Evolutionary conservation across 345 rosid species (phyloP), one percentile per base, ranked within the genome.

Genomic region (Citrus cavaleriei): DNA sequence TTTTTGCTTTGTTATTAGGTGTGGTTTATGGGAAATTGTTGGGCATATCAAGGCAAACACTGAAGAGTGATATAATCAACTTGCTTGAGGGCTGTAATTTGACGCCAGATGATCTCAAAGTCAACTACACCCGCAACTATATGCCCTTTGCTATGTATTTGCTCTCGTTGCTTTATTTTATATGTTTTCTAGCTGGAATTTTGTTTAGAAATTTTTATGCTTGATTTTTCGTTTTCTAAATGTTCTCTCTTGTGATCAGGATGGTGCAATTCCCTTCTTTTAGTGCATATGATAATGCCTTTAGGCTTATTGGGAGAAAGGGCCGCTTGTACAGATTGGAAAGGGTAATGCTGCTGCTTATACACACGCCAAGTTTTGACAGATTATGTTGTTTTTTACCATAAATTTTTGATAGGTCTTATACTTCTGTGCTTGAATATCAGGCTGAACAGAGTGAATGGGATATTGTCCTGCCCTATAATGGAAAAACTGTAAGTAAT

Each of bases 401-500:
- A 37, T 42, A 14, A 64, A 13, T 12, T 55, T 76, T 72, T 70
- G 5, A 18, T 70, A 37, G 69, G 42, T 25, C 10, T 73, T 38
- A 28, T 68, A 57, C 57, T 24, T 46, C 54, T 59, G 24, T 75
- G 40, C 59, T 67, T 68, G 16, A 30, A 78, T 83, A 28, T 40
- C 91, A 95, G 97, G 85, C 81, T 55, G 76, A 85, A 32, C 87
- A 79, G 65, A 59, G 80, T 19, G 87, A 79, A 55, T 91, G 94
- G 95, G 94, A 91, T 70, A 70, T 62, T 60, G 21, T 81, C 58
- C 49, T n/a, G 71, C 85, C 88, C 35, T 88, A 88, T 81, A 78
- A 89, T 77, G 98, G 97, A 57, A 92, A 84, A 92, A 85, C 90
- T 72, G 97, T 95, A 82, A 85, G 93, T 80, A 35, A 28, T 59